Evolutionary conservation across 148 eudicot genomes (phyloP), one percentile per base, ranked within the genome.

Genomic region (Simmondsia chinensis): DNA sequence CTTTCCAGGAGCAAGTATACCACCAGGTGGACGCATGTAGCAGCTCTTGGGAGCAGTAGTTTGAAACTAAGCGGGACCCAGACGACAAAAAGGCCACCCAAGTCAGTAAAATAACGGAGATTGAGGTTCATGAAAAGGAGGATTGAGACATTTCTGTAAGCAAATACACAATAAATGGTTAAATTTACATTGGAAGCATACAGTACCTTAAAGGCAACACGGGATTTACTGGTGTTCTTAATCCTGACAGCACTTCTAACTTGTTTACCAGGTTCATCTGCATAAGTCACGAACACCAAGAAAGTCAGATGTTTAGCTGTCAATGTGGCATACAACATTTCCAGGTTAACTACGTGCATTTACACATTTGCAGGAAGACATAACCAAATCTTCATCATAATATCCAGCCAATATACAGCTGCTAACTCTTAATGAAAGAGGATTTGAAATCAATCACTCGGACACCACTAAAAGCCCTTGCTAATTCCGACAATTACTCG

Each of bases 1-100:
- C 61, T 77, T 82, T 43, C 85, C 82, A 28, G 95, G 89, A 59
- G 82, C 82, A 43, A 84, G 82, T 39, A 77, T 74, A 40, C 79
- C 95, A 27, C 89, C 95, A 58, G 95, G 95, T 15, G 95, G 88
- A 19, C 85, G 77, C 95, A 80, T 84, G 57, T 59, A 84, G 61
- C 95, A 84, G 45, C 95, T 84, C 65, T 84, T 84, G 24, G 95
- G 95, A 6, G 95, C 89, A 33, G 88, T 77, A 20, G 91, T 82
- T 74, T 82, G 91, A 71, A 82, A 82, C 91, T 82, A 43, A 38
- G n/a, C n/a, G n/a, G n/a, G n/a, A n/a, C n/a, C n/a, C n/a, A n/a
- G n/a, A n/a, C n/a, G 46, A 39, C 28, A 33, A 7, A 14, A 64
- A 1, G 7, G 17, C 9, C 29, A 28, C 3, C 31, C 16, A 46